These are phyloP conservation scores for Fusarium pseudocircinatum DNA, from an alignment of 2,329 filamentous ascomycete species.

Conservation along the genomic window DNA sequence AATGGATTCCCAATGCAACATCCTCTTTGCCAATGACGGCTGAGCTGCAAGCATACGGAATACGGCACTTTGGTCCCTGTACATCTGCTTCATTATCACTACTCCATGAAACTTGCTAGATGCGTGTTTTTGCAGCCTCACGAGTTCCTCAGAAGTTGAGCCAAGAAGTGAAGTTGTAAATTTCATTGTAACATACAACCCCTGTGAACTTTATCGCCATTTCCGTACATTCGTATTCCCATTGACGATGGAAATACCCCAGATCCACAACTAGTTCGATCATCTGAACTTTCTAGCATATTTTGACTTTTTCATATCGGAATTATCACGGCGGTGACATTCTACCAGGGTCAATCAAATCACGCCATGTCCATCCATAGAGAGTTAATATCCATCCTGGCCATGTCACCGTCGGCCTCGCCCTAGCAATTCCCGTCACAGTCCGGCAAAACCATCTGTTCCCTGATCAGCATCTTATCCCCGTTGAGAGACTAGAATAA, in stretches of 20 bases:
- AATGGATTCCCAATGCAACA: neutral
- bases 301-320: neutral
- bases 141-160: neutral
- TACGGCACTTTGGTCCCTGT: neutral
- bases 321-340: neutral
- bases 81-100: neutral
- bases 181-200: neutral
- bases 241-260: neutral
- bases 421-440: slow-evolving; percentile 13
- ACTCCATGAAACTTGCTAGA: neutral
- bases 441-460: slow-evolving; percentile 21
- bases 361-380: neutral
- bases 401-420: neutral
- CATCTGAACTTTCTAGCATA: neutral
- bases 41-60: neutral
- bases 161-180: neutral
- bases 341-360: neutral
- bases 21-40: neutral
- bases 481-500: fast-evolving
- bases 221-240: neutral
- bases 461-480: neutral
- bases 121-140: neutral
- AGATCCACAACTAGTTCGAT: neutral
- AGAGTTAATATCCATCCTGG: neutral
- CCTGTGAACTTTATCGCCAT: neutral